These are phyloP conservation scores for Linnemannia zychae DNA, from an alignment of 192 early-diverging fungal species.

Conservation along the genomic window DNA sequence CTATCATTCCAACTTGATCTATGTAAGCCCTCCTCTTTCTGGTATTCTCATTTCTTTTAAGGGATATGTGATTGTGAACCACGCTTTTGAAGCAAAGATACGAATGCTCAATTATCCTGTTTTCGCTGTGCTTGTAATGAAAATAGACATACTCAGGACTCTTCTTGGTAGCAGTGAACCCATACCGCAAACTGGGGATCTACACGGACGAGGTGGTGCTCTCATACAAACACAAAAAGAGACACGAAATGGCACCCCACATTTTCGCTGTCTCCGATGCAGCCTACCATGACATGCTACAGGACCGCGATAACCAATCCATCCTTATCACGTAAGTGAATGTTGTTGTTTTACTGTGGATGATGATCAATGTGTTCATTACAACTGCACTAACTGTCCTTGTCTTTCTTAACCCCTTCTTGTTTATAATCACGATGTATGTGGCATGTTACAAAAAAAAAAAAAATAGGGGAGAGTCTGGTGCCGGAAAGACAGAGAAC, in stretches of 20 bases:
- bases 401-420: not conserved
- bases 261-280: constrained; percentile 94
- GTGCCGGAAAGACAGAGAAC: constrained; percentile 99
- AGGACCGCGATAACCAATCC: constrained; percentile 94
- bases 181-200: constrained; percentile 93
- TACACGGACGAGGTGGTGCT: constrained; percentile 86
- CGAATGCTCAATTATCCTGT: not conserved
- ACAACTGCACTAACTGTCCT: not conserved
- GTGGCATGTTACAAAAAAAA: not conserved
- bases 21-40: constrained; percentile 69
- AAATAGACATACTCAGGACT: constrained; percentile 97
- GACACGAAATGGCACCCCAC: constrained; percentile 85
- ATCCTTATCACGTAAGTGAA: constrained; percentile 92
- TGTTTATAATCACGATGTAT: not conserved
- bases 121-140: not conserved
- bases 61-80: not conserved
- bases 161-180: constrained; percentile 98
- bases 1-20: constrained; percentile 92
- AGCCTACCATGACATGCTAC: constrained; percentile 96
- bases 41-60: not conserved
- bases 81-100: not conserved
- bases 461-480: constrained; percentile 89
- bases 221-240: constrained; percentile 78
- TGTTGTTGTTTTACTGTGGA: not conserved
- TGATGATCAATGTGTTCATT: not conserved